Evolutionary conservation across 2,329 filamentous ascomycete genomes (phyloP), one percentile per base, ranked within the genome.

Genomic region (Zymoseptoria ardabiliae): DNA sequence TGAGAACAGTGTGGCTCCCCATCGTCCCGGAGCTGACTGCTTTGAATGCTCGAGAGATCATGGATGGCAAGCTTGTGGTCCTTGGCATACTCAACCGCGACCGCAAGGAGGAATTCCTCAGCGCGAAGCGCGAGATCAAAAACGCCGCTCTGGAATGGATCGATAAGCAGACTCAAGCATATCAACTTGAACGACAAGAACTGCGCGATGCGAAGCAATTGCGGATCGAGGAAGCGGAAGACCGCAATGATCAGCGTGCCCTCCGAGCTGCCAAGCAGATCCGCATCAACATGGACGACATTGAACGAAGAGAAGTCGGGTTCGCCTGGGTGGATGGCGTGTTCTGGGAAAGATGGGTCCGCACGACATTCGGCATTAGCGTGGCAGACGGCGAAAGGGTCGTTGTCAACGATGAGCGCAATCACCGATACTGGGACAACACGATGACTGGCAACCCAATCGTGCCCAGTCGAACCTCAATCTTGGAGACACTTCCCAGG

Each of bases 281-380:
- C 70, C 86, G 87, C 30, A 92, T 99, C 72, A 90, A 91, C 68
- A 95, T 97, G 85, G 88, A 93, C 68, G 88, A 89, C 71, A 84
- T 90, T 56, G 86, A 91, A 71, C 87, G 88, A 67, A 96, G 93
- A 74, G 89, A 96, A 72, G 91, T 97, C 50, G 85, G 85, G 8
- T 99, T 99, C 75, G 94, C 94, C 11, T 99, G 94, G 94, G 91
- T 97, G 11, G 94, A 99, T 72, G 91, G 92, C 55, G 84, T 90
- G 7, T 97, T 97, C 75, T 99, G 94, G 94, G 92, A 97, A 75
- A 85, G 93, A 63, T 99, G 94, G 94, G 85, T 99, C 65, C 84
- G 88, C 66, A 92, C 88, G n/a, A 97, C 93, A 0, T 99, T 96
- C 71, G 93, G 93, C 57, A 88, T 97, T 66, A 89, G 95, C 68